Conservation (phyloP, 192 early-diverging fungal genomes). For the Coemansia reversa region DNA sequence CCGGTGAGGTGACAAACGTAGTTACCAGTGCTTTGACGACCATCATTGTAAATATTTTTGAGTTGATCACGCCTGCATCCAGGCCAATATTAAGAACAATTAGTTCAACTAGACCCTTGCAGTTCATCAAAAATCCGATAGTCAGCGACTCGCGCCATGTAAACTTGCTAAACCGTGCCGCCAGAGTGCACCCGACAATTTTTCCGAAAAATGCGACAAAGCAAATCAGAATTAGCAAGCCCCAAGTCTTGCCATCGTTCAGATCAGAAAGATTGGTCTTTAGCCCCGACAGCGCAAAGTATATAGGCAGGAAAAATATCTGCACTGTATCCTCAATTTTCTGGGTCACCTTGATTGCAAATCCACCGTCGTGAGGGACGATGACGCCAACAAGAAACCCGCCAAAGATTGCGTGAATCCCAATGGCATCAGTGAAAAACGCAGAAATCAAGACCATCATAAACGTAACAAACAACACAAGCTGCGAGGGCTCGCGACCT, state of each 20-base stretch:
- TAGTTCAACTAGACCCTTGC: constrained; percentile 93
- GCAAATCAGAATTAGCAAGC: constrained; percentile 71
- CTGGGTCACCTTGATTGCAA: constrained; percentile 84
- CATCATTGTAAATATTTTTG: constrained; percentile 68
- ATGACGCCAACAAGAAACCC: constrained; percentile 85
- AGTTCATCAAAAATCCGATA: constrained; percentile 92
- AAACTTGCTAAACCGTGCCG: constrained; percentile 67
- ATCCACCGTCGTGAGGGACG: constrained; percentile 82
- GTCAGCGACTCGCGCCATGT: constrained; percentile 81
- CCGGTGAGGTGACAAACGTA: constrained; percentile 84
- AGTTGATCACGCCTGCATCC: constrained; percentile 79
- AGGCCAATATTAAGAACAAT: constrained; percentile 94
- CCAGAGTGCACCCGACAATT: constrained; percentile 74
- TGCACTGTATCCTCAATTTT: constrained; percentile 90
- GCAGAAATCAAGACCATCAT: constrained; percentile 69
- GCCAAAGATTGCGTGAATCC: constrained; percentile 94
- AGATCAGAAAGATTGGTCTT: constrained; percentile 82
- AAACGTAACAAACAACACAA: constrained; percentile 71
- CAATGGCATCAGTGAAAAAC: constrained; percentile 82
- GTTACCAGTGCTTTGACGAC: constrained; percentile 83
- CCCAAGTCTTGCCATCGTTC: constrained; percentile 71
- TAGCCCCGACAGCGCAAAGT: constrained; percentile 91
- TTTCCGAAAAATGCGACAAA: constrained; percentile 81
- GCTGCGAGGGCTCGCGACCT: constrained; percentile 42
- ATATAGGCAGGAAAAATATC: constrained; percentile 87